Evolutionary conservation across 2,329 filamentous ascomycete species (phyloP), one percentile per base, ranked within the genome.

Genomic region (Aotearoamyces nothofagi): DNA sequence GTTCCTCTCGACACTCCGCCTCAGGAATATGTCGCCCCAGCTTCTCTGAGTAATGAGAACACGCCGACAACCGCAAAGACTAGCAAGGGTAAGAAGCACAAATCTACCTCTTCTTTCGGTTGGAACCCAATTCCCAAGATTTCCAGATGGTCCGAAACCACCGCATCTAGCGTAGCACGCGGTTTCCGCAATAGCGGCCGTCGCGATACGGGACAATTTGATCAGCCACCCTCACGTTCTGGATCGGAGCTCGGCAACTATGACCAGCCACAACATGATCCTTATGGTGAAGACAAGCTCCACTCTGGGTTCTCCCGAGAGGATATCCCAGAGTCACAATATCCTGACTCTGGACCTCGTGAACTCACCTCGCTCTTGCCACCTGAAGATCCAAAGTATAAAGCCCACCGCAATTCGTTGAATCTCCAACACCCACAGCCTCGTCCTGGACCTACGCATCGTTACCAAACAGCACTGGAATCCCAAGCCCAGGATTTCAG

Each of bases 81-180:
- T 1, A 77, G 82, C 5, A 83, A 80, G 54, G 68, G 70, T 37
- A 81, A 79, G 52, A 94, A 92, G 57, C 80, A 92, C 57, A 92
- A 92, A 51, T 87, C 82, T 1, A 78, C 69, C 47, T 73, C 74
- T 33, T 90, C 83, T 1, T 82, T 80, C 0, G 62, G 68, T 29
- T 74, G 71, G 61, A 79, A 92, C 36, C 82, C 83, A 17, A 77
- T 90, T 36, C 84, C 86, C 14, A 94, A 92, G 58, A 86, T 93
- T 37, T 96, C 90, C 5, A 72, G 90, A 24, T 98, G 90, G 90
- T 96, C 87, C 0, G 90, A 92, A 56, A 96, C 87, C 2, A 98
- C 90, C 0, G 70, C 86, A 4, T 93, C 84, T 1, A 92, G 83
- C 35, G 73, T 84, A 24, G 76, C 81, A 24, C 78, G 78, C 41